phyloP scores from a whole-genome alignment of 2,329 filamentous ascomycete species.

The Saccharata proteae region DNA sequence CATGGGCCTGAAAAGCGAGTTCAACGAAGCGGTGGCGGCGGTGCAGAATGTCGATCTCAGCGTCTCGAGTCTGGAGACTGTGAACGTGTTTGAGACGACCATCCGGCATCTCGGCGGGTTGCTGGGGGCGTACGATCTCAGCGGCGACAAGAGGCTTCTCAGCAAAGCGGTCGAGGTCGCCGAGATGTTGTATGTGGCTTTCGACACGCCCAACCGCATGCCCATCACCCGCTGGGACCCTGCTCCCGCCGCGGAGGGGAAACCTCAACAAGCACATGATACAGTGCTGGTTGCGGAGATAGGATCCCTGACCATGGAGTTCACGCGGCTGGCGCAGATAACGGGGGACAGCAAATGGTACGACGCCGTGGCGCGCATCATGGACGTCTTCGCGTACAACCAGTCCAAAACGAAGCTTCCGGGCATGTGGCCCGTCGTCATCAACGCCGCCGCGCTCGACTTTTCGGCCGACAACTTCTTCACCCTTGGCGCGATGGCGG shows the following conservation, averaged over 20 bases:
- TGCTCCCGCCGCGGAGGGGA: constrained; percentile 16
- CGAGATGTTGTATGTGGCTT: constrained; percentile 68
- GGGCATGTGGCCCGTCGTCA: constrained; percentile 25
- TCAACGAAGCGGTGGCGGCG: constrained; percentile 32
- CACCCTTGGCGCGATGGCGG: constrained; percentile 25
- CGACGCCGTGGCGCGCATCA: constrained; percentile 23
- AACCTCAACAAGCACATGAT: constrained; percentile 25
- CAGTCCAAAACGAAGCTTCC: constrained; percentile 21
- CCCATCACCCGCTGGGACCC: constrained; percentile 43
- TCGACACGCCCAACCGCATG: constrained; percentile 92
- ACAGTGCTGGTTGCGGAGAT: constrained; percentile 35
- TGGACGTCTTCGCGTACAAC: constrained; percentile 17
- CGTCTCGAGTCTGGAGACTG: constrained; percentile 20
- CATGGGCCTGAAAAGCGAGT: constrained; percentile 36
- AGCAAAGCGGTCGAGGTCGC: constrained; percentile 70
- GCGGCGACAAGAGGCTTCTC: constrained; percentile 58
- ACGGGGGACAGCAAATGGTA: constrained; percentile 24
- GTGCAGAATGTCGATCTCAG: constrained; percentile 32
- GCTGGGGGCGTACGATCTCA: constrained; percentile 76
- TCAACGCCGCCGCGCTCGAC: constrained; percentile 21
- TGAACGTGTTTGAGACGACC: constrained; percentile 40
- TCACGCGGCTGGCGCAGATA: constrained; percentile 25
- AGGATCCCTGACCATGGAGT: constrained; percentile 32
- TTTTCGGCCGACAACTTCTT: constrained; percentile 19
- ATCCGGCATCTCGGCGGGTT: constrained; percentile 82